A percentile compares a stretch with the other conserved stretches of the same genome.
These are phyloP conservation scores for Noccaea caerulescens DNA, from an alignment of 345 rosid genomes.

Conservation along the genomic window DNA sequence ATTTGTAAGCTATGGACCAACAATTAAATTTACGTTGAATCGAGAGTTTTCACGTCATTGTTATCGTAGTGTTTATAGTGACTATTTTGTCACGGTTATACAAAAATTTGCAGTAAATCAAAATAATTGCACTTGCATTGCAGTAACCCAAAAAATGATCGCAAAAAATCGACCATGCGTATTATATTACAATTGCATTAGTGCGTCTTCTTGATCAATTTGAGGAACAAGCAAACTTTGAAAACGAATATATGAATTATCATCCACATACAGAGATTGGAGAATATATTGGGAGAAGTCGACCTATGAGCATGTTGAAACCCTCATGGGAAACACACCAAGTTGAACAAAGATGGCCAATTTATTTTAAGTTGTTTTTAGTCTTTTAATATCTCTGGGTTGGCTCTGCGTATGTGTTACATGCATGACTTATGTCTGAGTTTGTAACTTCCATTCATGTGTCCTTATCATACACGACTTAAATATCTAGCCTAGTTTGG, in stretches of 20 bases:
- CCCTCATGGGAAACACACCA: too few relatives aligned
- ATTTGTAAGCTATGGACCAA: background rate
- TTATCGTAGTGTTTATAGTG: slow-evolving; percentile 29
- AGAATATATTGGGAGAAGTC: background rate
- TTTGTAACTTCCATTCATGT: slow-evolving; percentile 15
- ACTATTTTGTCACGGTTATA: slow-evolving; percentile 20
- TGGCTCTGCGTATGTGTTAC: background rate
- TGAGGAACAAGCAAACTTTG: background rate
- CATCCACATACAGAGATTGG: background rate
- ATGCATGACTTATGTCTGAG: background rate
- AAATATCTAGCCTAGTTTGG: slow-evolving; percentile 9
- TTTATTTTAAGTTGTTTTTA: too few relatives aligned
- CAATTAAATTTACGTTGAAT: slow-evolving; percentile 17
- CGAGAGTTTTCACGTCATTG: slow-evolving; percentile 28
- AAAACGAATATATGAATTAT: background rate
- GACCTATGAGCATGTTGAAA: too few relatives aligned
- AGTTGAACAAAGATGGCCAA: too few relatives aligned
- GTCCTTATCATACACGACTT: slow-evolving; percentile 12
- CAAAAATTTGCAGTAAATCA: background rate
- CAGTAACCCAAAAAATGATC: background rate
- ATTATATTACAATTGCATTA: background rate
- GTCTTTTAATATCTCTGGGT: too few relatives aligned
- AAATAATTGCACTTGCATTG: background rate
- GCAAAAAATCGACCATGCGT: background rate
- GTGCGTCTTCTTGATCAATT: background rate